A percentile compares a stretch with the other conserved stretches of the same genome.
These are phyloP conservation scores for Penicillium sp. DNA, from an alignment of 2,329 filamentous ascomycete species.

Conservation along the genomic window DNA sequence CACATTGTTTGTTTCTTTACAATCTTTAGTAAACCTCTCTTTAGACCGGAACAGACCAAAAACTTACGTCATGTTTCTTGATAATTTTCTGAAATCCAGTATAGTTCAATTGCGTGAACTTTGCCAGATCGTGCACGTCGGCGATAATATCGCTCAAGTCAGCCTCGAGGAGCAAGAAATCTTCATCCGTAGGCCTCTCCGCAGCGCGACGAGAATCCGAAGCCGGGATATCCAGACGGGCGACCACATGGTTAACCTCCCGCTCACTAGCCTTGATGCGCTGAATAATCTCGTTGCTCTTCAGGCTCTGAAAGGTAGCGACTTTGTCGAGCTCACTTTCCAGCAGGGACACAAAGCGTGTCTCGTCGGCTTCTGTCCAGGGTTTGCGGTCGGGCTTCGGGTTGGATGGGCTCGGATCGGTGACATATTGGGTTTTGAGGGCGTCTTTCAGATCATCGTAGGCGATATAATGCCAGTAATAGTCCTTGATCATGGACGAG, in stretches of 20 bases:
- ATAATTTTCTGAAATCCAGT: slow-evolving; percentile 99
- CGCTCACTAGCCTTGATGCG: slow-evolving; percentile 83
- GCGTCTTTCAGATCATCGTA: slow-evolving; percentile 90
- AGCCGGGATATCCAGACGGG: slow-evolving; percentile 54
- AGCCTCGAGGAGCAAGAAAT: slow-evolving; percentile 90
- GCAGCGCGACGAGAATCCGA: slow-evolving; percentile 43
- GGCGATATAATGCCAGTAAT: slow-evolving; percentile 94
- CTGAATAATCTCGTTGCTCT: slow-evolving; percentile 90
- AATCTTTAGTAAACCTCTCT: slow-evolving; percentile 58
- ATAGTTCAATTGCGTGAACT: slow-evolving; percentile 98
- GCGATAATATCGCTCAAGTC: slow-evolving; percentile 97
- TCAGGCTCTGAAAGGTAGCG: slow-evolving; percentile 94
- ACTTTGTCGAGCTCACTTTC: slow-evolving; percentile 96
- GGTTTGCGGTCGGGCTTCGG: slow-evolving; percentile 52
- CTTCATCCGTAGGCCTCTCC: slow-evolving; percentile 70
- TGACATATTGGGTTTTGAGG: slow-evolving; percentile 69
- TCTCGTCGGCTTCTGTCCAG: slow-evolving; percentile 92
- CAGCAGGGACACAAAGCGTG: slow-evolving; percentile 77
- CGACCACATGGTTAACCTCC: slow-evolving; percentile 85
- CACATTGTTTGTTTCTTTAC: slow-evolving; percentile 88
- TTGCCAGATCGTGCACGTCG: slow-evolving; percentile 95
- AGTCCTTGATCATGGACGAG: slow-evolving; percentile 93
- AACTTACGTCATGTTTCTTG: slow-evolving; percentile 91
- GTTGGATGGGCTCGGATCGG: slow-evolving; percentile 43
- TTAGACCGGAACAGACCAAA: neutral